Evolutionary conservation across 352 stramenopile species (phyloP).

Genomic region (Globisporangium paddicum): DNA sequence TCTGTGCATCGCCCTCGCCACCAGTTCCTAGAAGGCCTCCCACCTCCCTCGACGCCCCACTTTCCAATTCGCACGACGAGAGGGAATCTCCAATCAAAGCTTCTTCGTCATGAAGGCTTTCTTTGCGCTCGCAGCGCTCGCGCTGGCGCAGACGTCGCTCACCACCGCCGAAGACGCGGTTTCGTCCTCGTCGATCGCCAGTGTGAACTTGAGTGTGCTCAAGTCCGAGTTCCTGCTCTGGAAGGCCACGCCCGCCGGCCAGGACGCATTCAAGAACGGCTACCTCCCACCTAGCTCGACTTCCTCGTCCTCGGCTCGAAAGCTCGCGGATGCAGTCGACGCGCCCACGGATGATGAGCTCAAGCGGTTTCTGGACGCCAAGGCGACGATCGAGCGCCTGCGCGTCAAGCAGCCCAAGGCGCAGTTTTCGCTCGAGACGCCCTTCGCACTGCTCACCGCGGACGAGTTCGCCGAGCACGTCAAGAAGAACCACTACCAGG

Average conservation of each 20-base stretch:
- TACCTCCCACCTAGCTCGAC: neutral
- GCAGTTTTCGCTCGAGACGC: slow-evolving; percentile 52
- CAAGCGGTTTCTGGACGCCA: slow-evolving; percentile 5
- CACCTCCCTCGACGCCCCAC: no score
- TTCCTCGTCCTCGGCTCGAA: neutral
- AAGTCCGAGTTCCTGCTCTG: slow-evolving; percentile 7
- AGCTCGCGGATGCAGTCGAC: neutral
- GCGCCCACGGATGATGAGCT: slow-evolving; percentile 7
- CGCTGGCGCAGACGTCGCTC: neutral
- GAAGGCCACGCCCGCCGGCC: slow-evolving; percentile 8
- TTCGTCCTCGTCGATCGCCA: neutral
- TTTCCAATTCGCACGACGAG: neutral
- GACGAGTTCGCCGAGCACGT: slow-evolving; percentile 54
- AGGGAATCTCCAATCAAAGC: no score
- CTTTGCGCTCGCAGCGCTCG: neutral
- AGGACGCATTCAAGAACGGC: slow-evolving; percentile 5
- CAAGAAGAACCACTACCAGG: slow-evolving; percentile 4
- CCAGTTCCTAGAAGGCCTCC: no score
- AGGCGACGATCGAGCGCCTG: slow-evolving; percentile 25
- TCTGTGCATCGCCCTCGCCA: no score
- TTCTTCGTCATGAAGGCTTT: neutral
- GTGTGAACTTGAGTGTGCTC: neutral
- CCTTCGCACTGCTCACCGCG: slow-evolving; percentile 61
- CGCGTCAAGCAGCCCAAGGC: slow-evolving; percentile 45
- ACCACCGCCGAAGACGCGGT: neutral